These are phyloP conservation scores for Colletotrichum liaoningense DNA, from an alignment of 2,329 filamentous ascomycete genomes.

Conservation along the genomic window DNA sequence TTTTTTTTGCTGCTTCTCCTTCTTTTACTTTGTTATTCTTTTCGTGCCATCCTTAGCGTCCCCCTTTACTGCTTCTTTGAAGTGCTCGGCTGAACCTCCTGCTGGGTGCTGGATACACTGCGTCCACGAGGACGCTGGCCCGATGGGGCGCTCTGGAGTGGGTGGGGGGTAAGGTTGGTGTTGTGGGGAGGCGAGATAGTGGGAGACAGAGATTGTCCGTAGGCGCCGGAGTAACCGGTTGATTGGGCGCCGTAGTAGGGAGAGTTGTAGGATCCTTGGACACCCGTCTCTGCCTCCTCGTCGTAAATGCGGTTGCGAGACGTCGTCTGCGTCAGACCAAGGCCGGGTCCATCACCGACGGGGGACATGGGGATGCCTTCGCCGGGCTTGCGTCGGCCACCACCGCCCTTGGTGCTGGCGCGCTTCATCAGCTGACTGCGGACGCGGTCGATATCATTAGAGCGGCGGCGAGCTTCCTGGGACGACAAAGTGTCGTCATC, in stretches of 20 bases:
- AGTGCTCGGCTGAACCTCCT: constrained; percentile 3
- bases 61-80: constrained; percentile 13
- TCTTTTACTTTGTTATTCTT: background rate
- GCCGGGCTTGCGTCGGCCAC: constrained; percentile 61
- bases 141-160: constrained; percentile 28
- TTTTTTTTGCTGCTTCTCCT: background rate
- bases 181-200: constrained; percentile 10
- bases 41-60: background rate
- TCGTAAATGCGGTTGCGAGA: constrained; percentile 52
- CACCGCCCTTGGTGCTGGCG: constrained; percentile 57
- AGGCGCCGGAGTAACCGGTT: background rate
- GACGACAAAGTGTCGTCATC: constrained; percentile 49
- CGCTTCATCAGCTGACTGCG: constrained; percentile 51
- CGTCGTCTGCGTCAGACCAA: constrained; percentile 43
- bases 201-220: constrained; percentile 29
- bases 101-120: constrained; percentile 29
- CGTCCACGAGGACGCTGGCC: constrained; percentile 31
- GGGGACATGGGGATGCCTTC: constrained; percentile 53
- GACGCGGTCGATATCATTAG: constrained; percentile 51
- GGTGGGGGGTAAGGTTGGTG: constrained; percentile 11
- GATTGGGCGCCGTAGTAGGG: constrained; percentile 45
- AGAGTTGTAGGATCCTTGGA: constrained; percentile 38
- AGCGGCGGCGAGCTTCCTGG: constrained; percentile 48
- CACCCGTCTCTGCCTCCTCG: constrained; percentile 54
- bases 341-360: constrained; percentile 40